A percentile compares a stretch with the other conserved stretches of the same genome.
Evolutionary conservation across 441 rosid genomes (phyloP).

Genomic region (Pelargonium fulgidum): DNA sequence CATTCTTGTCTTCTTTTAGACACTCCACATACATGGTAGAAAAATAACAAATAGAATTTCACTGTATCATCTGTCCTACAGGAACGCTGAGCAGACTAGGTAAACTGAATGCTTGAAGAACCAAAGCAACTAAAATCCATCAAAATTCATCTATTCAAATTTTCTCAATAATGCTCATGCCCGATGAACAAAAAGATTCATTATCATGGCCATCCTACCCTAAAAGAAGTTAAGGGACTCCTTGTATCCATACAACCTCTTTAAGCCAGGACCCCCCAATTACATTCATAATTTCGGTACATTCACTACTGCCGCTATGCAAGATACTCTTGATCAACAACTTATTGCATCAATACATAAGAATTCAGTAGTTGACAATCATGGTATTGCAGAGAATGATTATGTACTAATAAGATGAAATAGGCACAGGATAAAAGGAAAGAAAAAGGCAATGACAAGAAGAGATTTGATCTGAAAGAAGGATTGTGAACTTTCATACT

Average conservation of each 20-base stretch:
- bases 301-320: neutral
- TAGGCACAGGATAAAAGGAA: too few species aligned
- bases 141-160: neutral
- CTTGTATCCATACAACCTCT: too few species aligned
- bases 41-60: neutral
- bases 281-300: neutral
- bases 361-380: neutral
- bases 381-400: too few species aligned
- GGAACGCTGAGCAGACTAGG: too few species aligned
- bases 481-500: too few species aligned
- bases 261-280: neutral
- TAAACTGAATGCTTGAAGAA: too few species aligned
- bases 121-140: neutral
- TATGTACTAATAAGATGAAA: too few species aligned
- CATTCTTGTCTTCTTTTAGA: neutral
- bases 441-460: too few species aligned
- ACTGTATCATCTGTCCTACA: too few species aligned
- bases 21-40: neutral
- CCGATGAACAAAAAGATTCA: neutral
- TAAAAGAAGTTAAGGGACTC: too few species aligned
- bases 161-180: neutral
- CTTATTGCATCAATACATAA: neutral
- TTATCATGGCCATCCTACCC: neutral
- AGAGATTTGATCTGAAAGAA: too few species aligned
- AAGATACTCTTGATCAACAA: neutral